Base-by-base conservation (phyloP, 2,329 filamentous ascomycete species). In the Neofusicoccum parvum region DNA sequence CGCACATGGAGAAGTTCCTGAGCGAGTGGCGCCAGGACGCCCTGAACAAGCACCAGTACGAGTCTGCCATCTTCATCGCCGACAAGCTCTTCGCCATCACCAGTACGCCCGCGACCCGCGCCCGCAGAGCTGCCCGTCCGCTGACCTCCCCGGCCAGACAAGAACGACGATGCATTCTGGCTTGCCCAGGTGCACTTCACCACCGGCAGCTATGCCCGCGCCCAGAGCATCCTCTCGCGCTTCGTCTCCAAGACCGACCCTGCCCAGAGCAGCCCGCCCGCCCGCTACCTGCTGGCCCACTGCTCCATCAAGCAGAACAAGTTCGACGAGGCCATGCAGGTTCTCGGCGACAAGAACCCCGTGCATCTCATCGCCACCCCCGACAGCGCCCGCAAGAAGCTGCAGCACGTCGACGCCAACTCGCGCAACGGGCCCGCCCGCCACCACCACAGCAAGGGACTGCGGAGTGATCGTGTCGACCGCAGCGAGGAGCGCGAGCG, bases 171-270 rank as follows among this genome's bases (percentile, higher is more conserved):
- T 77, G 94, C 94, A 46, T 97, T 97, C 75, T 97, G 93, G 90
- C 89, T 99, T 49, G 95, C 95, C n/a, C 94, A 98, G 80, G 92
- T 97, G 43, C 94, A 99, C 79, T 99, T 98, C 80, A 91, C 90
- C 60, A 95, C 92, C 56, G 94, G 92, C 72, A 97, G 98, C 82
- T 97, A 96, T 78, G 95, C 91, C 9, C 91, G 95, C 72, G 94
- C 95, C 2, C 90, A 97, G 72, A 87, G 92, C 27, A 91, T 97
- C 69, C 88, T 99, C 68, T 88, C 89, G 36, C 54, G 46, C 36
- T 60, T 97, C 69, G 88, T 99, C 67, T 66, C 58, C 23, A 90
- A 92, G 72, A 90, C 94, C 76, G 91, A 96, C 76, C 87, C 98
- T 68, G 87, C 95, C 71, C 80, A 87, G 50, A 88, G 91, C 71